Percentiles rank a stretch among this genome's conserved stretches.
Conservation (phyloP, 2,329 filamentous ascomycete species). For the Corynespora cassiicola region DNA sequence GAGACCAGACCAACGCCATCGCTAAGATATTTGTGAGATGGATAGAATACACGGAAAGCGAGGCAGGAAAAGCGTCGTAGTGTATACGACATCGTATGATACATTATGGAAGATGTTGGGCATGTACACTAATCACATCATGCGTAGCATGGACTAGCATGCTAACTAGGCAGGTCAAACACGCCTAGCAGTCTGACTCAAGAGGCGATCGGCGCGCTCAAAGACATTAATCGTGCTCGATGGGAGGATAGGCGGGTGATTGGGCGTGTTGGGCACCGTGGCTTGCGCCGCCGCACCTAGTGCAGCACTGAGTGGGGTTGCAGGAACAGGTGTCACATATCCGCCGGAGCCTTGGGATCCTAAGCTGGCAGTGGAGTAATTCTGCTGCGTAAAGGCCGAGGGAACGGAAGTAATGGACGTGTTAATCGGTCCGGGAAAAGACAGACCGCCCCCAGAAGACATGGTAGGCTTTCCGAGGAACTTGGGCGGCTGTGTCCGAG, state of each 20-base stretch:
- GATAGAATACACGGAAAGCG: too few species aligned
- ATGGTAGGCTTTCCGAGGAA: conserved; percentile 35
- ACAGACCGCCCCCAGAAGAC: conserved; percentile 24
- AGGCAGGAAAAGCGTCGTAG: too few species aligned
- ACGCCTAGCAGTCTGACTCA: conserved; percentile 37
- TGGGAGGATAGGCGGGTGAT: conserved; percentile 24
- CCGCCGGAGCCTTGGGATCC: conserved; percentile 43
- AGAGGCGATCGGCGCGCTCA: conserved; percentile 41
- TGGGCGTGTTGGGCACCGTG: conserved; percentile 72
- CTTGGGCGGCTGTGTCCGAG: conserved; percentile 39
- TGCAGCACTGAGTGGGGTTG: conserved; percentile 88
- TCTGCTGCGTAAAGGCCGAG: conserved; percentile 34
- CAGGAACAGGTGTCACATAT: conserved; percentile 69
- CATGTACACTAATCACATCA: too few species aligned
- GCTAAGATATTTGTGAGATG: too few species aligned
- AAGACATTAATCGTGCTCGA: conserved; percentile 42
- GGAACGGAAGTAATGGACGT: conserved; percentile 38
- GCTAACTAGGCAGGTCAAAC: too few species aligned
- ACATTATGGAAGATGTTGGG: too few species aligned
- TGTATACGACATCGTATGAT: too few species aligned
- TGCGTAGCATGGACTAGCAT: too few species aligned
- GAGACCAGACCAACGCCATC: too few species aligned
- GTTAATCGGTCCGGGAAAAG: conserved; percentile 45
- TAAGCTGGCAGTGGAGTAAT: conserved; percentile 33
- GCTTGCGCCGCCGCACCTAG: conserved; percentile 89